These are phyloP conservation scores for Opeltia flavorubescens DNA, from an alignment of 495 filamentous ascomycete species.

Conservation along the genomic window DNA sequence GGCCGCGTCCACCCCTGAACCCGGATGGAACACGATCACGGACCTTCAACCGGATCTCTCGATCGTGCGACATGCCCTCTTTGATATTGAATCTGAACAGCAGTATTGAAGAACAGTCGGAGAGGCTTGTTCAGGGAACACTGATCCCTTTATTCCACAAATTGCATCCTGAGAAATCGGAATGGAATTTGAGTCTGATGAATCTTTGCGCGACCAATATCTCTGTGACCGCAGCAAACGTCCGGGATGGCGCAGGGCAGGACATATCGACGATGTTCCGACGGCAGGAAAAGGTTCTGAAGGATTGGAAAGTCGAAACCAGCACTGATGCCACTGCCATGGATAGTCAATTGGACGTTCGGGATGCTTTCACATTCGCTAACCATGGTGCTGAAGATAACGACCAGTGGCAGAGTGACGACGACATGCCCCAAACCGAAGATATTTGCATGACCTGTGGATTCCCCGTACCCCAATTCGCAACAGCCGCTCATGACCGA, in stretches of 20 bases:
- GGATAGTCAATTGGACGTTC: neutral
- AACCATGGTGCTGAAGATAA: constrained; percentile 17
- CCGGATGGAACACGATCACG: constrained; percentile 37
- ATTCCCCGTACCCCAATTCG: constrained; percentile 54
- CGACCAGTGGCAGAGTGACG: constrained; percentile 32
- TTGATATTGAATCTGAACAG: constrained; percentile 54
- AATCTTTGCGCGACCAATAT: constrained; percentile 86
- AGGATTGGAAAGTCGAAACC: constrained; percentile 46
- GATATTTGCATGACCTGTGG: constrained; percentile 45
- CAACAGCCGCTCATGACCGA: constrained; percentile 53
- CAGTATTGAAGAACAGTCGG: constrained; percentile 40
- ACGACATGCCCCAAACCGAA: constrained; percentile 22
- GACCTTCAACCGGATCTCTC: constrained; percentile 50
- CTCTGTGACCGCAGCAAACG: constrained; percentile 41
- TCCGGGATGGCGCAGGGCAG: constrained; percentile 33
- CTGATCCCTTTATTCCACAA: constrained; percentile 57
- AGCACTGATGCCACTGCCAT: constrained; percentile 19
- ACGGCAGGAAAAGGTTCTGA: constrained; percentile 48
- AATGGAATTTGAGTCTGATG: constrained; percentile 67
- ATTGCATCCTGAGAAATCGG: constrained; percentile 51
- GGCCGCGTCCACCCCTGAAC: constrained; percentile 42
- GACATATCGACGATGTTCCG: constrained; percentile 60
- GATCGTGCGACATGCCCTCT: constrained; percentile 48
- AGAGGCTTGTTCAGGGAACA: constrained; percentile 52
- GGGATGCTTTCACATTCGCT: constrained; percentile 9